These are phyloP conservation scores for Solanum chmielewskii DNA, from an alignment of 257 asterid species.

Conservation along the genomic window DNA sequence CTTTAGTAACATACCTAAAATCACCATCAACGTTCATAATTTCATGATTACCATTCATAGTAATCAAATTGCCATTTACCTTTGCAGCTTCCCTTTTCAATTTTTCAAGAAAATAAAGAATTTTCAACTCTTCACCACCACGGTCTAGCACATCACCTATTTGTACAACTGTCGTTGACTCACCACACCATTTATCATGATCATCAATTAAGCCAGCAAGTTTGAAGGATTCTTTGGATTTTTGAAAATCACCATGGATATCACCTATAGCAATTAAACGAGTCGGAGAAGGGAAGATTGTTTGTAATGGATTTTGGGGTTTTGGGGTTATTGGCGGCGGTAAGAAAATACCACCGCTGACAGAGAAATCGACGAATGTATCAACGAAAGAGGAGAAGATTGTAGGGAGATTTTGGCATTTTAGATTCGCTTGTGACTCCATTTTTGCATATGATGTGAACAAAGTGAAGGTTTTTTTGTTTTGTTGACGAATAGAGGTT, in stretches of 20 bases:
- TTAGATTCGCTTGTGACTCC: constrained; percentile 17
- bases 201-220: constrained; percentile 60
- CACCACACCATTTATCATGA: constrained; percentile 72
- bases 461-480: not conserved
- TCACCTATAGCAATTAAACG: constrained; percentile 89
- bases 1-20: constrained; percentile 41
- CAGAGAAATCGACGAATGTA: constrained; percentile 81
- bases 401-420: constrained; percentile 50
- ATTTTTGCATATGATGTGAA: not conserved
- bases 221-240: constrained; percentile 60
- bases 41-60: constrained; percentile 94
- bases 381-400: constrained; percentile 60
- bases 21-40: constrained; percentile 84
- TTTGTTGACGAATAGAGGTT: not conserved
- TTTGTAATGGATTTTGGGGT: constrained; percentile 20
- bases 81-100: constrained; percentile 63
- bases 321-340: constrained; percentile 14
- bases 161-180: constrained; percentile 72
- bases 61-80: constrained; percentile 49
- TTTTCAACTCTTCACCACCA: constrained; percentile 82
- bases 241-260: constrained; percentile 84
- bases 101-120: constrained; percentile 77
- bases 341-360: constrained; percentile 77
- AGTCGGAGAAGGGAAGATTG: constrained; percentile 48
- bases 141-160: constrained; percentile 89